Percentiles rank a stretch among this genome's conserved stretches.
These are phyloP conservation scores for Podospora conica DNA, from an alignment of 495 filamentous ascomycete genomes.

Conservation along the genomic window DNA sequence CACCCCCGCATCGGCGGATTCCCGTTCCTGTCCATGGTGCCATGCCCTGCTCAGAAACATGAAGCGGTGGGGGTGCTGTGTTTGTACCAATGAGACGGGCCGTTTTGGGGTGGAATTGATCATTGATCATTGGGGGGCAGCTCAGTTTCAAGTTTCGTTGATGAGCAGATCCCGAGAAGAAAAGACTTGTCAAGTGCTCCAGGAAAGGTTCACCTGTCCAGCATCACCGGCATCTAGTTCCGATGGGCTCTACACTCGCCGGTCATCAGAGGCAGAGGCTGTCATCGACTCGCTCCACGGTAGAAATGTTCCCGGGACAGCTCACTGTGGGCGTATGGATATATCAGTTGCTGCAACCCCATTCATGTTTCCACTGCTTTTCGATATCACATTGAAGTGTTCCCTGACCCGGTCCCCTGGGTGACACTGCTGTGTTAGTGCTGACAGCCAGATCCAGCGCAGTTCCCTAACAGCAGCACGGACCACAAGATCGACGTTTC, in stretches of 20 bases:
- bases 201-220: neutral
- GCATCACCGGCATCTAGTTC: neutral
- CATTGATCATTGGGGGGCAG: neutral
- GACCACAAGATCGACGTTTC: neutral
- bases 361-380: too few species aligned
- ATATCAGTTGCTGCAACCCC: neutral
- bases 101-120: neutral
- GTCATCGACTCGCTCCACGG: neutral
- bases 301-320: neutral
- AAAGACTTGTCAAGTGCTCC: neutral
- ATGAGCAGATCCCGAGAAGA: neutral
- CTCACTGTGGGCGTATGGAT: neutral
- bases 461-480: neutral
- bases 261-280: neutral
- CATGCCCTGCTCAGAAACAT: neutral
- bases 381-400: too few species aligned
- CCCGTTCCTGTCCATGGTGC: neutral
- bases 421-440: neutral
- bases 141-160: neutral
- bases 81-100: neutral
- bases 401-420: too few species aligned
- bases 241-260: neutral
- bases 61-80: neutral
- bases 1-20: neutral
- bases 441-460: neutral